Evolutionary conservation across 148 eudicot species (phyloP).

Genomic region (Hydrangea macrophylla): DNA sequence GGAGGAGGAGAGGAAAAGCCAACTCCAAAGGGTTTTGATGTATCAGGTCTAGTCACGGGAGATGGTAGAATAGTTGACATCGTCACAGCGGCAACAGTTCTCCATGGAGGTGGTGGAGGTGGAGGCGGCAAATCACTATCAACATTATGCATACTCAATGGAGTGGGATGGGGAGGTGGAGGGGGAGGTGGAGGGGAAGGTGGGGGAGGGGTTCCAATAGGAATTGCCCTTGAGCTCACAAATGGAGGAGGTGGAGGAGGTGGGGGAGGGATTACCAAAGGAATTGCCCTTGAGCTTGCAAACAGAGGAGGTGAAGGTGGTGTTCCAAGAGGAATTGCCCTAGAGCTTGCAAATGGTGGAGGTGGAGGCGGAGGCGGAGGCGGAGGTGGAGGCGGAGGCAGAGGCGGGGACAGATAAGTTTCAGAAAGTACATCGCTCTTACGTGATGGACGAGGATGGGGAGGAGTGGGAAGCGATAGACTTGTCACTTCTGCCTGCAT

Average conservation of each 20-base stretch:
- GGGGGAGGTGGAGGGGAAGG: neutral
- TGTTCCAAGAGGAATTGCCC: neutral
- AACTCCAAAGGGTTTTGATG: neutral
- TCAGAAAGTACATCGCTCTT: neutral
- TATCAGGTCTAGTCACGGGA: neutral
- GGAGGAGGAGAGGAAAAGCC: slow-evolving; percentile 2
- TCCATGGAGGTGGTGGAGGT: slow-evolving; percentile 16
- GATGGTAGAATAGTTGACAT: neutral
- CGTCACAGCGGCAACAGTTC: neutral
- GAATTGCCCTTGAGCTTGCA: neutral
- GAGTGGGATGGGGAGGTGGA: slow-evolving; percentile 1
- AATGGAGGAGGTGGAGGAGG: neutral
- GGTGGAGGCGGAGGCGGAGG: slow-evolving; percentile 1
- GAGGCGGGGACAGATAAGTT: slow-evolving; percentile 13
- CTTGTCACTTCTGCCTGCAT: slow-evolving; percentile 15
- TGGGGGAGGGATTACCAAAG: slow-evolving; percentile 4
- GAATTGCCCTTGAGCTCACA: neutral
- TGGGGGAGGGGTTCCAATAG: slow-evolving; percentile 4
- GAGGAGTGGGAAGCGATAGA: slow-evolving; percentile 9
- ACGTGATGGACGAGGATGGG: slow-evolving; percentile 19
- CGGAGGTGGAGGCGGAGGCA: neutral
- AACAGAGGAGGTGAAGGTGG: neutral
- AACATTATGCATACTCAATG: slow-evolving; percentile 6
- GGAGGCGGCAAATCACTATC: slow-evolving; percentile 16
- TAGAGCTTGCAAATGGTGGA: neutral